Evolutionary conservation across 768 basidiomycete species (phyloP).

Genomic region (Hemileccinum rubropunctum): DNA sequence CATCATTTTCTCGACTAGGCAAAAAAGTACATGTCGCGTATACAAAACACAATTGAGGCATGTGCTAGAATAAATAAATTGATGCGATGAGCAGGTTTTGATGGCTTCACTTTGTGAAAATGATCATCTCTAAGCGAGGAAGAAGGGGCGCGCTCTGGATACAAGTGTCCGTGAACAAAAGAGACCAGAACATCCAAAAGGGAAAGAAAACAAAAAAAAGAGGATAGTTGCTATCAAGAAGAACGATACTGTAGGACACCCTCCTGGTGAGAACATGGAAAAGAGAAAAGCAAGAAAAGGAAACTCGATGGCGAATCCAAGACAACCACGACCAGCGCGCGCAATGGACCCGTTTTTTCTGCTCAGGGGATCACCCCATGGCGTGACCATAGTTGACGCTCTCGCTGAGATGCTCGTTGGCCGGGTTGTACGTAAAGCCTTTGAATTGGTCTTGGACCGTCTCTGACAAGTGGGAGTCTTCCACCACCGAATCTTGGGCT

Average conservation of each 20-base stretch:
- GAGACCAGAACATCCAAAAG: not conserved
- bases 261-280: not conserved
- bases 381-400: constrained; percentile 62
- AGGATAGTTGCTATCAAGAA: not conserved
- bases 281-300: not conserved
- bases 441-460: constrained; percentile 96
- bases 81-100: constrained; percentile 3
- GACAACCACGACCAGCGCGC: constrained; percentile 24
- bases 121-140: not conserved
- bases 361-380: constrained; percentile 26
- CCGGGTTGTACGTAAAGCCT: constrained; percentile 87
- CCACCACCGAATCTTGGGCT: constrained; percentile 93
- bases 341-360: not conserved
- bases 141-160: constrained; percentile 1
- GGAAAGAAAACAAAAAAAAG: not conserved
- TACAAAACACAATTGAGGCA: not conserved
- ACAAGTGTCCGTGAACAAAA: constrained; percentile 2
- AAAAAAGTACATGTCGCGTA: too few species aligned
- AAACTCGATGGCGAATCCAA: constrained; percentile 3
- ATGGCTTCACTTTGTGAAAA: not conserved
- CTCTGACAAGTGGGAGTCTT: constrained; percentile 87
- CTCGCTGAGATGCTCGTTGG: constrained; percentile 81
- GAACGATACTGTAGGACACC: not conserved
- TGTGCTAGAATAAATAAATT: constrained; percentile 14
- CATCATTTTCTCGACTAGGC: too few species aligned